Conservation (phyloP, 768 basidiomycete genomes). For the Xerocomus spinulosus region DNA sequence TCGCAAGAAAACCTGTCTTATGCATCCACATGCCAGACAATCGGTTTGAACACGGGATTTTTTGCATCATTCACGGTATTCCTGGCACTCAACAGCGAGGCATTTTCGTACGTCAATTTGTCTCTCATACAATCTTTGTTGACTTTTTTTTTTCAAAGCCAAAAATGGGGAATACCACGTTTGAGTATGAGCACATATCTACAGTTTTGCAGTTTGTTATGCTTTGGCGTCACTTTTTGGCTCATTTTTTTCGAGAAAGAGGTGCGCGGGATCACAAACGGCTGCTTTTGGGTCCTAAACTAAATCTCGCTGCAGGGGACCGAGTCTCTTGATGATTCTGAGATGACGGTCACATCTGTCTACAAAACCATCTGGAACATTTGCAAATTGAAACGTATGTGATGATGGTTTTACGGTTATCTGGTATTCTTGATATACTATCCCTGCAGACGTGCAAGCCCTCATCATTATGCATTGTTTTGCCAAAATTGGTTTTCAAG, state of each 20-base stretch:
- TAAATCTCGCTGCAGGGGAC: conserved; percentile 60
- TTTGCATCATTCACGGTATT: conserved; percentile 97
- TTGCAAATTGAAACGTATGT: conserved; percentile 81
- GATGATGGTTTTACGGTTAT: background rate
- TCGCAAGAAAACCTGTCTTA: conserved; percentile 94
- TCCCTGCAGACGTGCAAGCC: conserved; percentile 76
- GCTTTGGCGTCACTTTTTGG: conserved; percentile 84
- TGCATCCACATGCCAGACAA: conserved; percentile 97
- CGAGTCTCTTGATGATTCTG: conserved; percentile 64
- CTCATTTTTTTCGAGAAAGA: conserved; percentile 85
- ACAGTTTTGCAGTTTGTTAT: conserved; percentile 79
- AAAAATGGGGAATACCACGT: conserved; percentile 73
- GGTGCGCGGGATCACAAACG: conserved; percentile 39
- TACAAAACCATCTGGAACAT: conserved; percentile 96
- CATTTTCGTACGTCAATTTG: conserved; percentile 62
- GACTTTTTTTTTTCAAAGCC: conserved; percentile 34
- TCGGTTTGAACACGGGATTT: conserved; percentile 93
- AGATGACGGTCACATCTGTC: conserved; percentile 86
- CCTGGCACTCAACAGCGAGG: conserved; percentile 91
- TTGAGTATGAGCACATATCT: conserved; percentile 76
- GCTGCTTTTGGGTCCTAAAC: background rate
- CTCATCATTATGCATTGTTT: conserved; percentile 84
- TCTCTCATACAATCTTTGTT: conserved; percentile 4
- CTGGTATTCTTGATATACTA: background rate
- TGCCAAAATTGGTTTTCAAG: conserved; percentile 91